Conservation (phyloP, 2,329 filamentous ascomycete genomes). For the Phoma herbarum region DNA sequence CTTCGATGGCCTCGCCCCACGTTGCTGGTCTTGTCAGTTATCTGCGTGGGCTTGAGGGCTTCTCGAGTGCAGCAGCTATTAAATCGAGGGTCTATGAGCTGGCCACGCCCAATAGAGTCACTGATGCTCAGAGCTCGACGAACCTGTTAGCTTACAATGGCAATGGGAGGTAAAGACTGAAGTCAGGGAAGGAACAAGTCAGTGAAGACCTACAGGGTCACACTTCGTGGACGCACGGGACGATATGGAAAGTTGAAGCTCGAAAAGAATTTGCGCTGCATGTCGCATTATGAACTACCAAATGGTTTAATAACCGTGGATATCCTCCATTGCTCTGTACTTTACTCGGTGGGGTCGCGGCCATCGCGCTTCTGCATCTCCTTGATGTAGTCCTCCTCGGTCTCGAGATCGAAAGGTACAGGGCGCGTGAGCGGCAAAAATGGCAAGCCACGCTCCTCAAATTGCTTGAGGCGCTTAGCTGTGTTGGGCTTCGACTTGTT, state of each 20-base stretch:
- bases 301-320: background rate
- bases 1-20: slow-evolving; percentile 73
- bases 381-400: slow-evolving; percentile 59
- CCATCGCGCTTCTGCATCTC: slow-evolving; percentile 51
- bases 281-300: background rate
- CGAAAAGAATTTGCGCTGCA: background rate
- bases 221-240: no score
- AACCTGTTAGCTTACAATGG: slow-evolving; percentile 46
- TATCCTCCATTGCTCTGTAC: background rate
- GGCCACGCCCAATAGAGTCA: slow-evolving; percentile 33
- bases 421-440: slow-evolving; percentile 65
- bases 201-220: no score
- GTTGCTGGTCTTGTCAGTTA: slow-evolving; percentile 74
- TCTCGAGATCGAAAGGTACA: slow-evolving; percentile 60
- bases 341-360: slow-evolving; percentile 13
- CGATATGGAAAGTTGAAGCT: background rate
- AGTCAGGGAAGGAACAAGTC: no score
- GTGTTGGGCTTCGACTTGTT: slow-evolving; percentile 63
- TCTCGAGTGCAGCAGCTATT: slow-evolving; percentile 27
- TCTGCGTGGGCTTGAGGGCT: slow-evolving; percentile 64
- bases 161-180: slow-evolving; percentile 25
- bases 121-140: slow-evolving; percentile 29
- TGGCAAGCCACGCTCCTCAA: slow-evolving; percentile 59
- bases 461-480: slow-evolving; percentile 58
- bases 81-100: slow-evolving; percentile 34